Conservation (phyloP, 345 rosid genomes). For the Trapa bicornis region DNA sequence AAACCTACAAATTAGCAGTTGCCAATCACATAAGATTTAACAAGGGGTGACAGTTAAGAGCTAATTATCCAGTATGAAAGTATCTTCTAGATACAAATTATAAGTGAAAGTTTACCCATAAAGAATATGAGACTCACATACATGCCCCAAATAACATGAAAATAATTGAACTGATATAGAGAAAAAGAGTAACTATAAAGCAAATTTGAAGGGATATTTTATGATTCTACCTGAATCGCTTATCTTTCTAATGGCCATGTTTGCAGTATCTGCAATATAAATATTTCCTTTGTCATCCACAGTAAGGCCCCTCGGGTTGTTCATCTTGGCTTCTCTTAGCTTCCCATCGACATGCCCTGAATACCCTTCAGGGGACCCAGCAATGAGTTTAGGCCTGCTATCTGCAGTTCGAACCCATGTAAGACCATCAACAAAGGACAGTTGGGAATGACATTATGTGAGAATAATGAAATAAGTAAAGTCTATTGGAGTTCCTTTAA, state of each 20-base stretch:
- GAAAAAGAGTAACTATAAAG: not conserved
- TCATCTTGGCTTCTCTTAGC: conserved; percentile 71
- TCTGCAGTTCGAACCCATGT: conserved; percentile 21
- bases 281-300: conserved; percentile 89
- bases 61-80: not conserved
- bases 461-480: not conserved
- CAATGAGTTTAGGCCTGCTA: conserved; percentile 73
- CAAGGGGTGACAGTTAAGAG: not conserved
- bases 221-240: conserved; percentile 51
- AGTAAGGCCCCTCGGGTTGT: conserved; percentile 80
- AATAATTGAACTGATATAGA: too few species aligned
- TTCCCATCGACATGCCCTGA: conserved; percentile 88
- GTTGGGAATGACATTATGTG: not conserved
- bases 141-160: not conserved
- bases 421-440: conserved; percentile 6
- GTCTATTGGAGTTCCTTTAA: too few species aligned
- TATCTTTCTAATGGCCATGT: conserved; percentile 90
- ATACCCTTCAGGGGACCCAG: conserved; percentile 82
- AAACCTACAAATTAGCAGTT: not conserved
- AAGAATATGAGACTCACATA: not conserved
- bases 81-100: not conserved
- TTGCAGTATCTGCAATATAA: conserved; percentile 76
- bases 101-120: not conserved
- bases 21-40: not conserved
- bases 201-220: not conserved